A percentile compares a stretch with the other conserved stretches of the same genome.
These are phyloP conservation scores for Talaromyces marneffei DNA, from an alignment of 2,329 filamentous ascomycete species.

Conservation along the genomic window DNA sequence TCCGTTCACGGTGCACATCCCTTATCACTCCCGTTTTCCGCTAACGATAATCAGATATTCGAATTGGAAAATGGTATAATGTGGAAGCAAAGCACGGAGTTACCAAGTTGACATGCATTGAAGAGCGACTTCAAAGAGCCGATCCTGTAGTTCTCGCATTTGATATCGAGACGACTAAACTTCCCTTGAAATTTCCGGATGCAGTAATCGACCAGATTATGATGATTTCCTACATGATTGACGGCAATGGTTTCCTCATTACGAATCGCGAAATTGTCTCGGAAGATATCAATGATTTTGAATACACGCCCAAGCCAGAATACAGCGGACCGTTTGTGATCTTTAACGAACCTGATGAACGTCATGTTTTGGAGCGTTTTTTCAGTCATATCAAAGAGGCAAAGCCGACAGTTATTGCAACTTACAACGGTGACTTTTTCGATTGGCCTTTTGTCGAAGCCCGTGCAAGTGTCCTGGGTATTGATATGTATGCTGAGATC, in stretches of 20 bases:
- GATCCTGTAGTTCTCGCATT: conserved; percentile 98
- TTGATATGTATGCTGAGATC: conserved; percentile 99
- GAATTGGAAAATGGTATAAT: conserved; percentile 94
- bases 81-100: conserved; percentile 90
- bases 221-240: conserved; percentile 99
- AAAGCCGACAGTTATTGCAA: conserved; percentile 91
- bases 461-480: conserved; percentile 84
- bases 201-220: conserved; percentile 93
- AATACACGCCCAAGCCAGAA: conserved; percentile 95
- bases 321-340: conserved; percentile 95
- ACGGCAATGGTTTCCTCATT: conserved; percentile 94
- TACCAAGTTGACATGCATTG: conserved; percentile 75
- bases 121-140: conserved; percentile 80
- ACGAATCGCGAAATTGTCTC: conserved; percentile 97
- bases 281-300: conserved; percentile 94
- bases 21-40: background rate
- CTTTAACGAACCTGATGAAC: conserved; percentile 96
- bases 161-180: conserved; percentile 96
- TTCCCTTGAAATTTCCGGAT: conserved; percentile 94
- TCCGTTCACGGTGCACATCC: conserved; percentile 32
- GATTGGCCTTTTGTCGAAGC: conserved; percentile 99
- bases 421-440: conserved; percentile 99
- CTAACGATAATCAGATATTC: conserved; percentile 61
- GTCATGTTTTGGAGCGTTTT: conserved; percentile 79
- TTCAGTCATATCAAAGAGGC: conserved; percentile 95